Conservation (phyloP, 108 stramenopile species). For the Nannochloropsis salina region DNA sequence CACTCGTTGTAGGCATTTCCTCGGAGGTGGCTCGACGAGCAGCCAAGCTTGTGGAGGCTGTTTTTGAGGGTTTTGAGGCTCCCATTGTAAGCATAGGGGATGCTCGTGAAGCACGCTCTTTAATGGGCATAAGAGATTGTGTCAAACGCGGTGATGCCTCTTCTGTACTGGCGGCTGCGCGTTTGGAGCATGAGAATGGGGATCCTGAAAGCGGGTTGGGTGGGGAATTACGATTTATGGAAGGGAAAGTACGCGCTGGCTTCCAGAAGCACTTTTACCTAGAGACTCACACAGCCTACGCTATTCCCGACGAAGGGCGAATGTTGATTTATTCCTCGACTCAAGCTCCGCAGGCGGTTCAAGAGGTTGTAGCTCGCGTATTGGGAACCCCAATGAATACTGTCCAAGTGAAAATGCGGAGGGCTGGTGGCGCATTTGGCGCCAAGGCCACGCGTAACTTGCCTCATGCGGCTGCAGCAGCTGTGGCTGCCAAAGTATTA, state of each 20-base stretch:
- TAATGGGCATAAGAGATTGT: not conserved
- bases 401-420: slow-evolving; percentile 21
- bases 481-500: slow-evolving; percentile 31
- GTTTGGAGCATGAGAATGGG: slow-evolving; percentile 22
- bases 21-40: slow-evolving; percentile 27
- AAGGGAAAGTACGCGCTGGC: slow-evolving; percentile 25
- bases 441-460: slow-evolving; percentile 40
- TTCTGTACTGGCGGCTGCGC: not conserved
- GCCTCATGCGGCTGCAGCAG: slow-evolving; percentile 28
- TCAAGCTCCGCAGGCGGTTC: slow-evolving; percentile 23
- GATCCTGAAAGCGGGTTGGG: slow-evolving; percentile 1
- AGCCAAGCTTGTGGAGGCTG: slow-evolving; percentile 28
- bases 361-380: slow-evolving; percentile 25
- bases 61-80: slow-evolving; percentile 17
- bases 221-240: not conserved
- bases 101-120: slow-evolving; percentile 9
- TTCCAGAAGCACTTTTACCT: slow-evolving; percentile 49
- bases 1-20: slow-evolving; percentile 26
- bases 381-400: slow-evolving; percentile 23
- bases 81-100: not conserved
- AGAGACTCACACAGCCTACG: slow-evolving; percentile 38
- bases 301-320: slow-evolving; percentile 28
- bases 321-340: slow-evolving; percentile 27
- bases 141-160: not conserved
- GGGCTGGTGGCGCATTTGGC: slow-evolving; percentile 47